Conservation (phyloP, 164 flowering plant genomes). For the Tinospora cordifolia region DNA sequence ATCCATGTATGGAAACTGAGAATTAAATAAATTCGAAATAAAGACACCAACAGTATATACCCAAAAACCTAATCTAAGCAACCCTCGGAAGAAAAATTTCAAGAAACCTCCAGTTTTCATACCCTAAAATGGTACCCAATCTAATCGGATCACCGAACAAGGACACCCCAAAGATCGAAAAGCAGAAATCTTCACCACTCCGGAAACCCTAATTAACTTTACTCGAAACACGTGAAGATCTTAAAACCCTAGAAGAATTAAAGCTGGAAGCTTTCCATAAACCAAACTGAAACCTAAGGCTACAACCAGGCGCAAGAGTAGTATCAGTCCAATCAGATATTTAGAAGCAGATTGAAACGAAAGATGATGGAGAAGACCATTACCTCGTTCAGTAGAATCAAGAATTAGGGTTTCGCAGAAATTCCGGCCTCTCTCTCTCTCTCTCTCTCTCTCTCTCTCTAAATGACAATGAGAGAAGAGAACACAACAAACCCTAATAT, state of each 20-base stretch:
- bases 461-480: background rate
- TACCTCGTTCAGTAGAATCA: conserved; percentile 5
- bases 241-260: background rate
- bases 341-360: background rate
- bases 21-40: too few species aligned
- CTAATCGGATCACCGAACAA: background rate
- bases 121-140: background rate
- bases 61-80: too few species aligned
- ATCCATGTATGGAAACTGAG: background rate
- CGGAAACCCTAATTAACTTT: background rate
- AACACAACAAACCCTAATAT: background rate
- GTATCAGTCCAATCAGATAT: background rate
- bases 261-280: background rate
- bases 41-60: too few species aligned
- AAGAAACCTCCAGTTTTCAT: background rate
- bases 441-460: background rate
- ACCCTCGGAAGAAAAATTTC: too few species aligned
- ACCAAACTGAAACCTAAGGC: background rate
- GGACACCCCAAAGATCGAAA: background rate
- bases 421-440: background rate
- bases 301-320: background rate
- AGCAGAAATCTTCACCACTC: background rate
- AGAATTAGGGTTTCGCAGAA: background rate
- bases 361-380: background rate
- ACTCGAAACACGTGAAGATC: background rate